These are phyloP conservation scores for Colletotrichum noveboracense DNA, from an alignment of 2,329 filamentous ascomycete genomes.

Conservation along the genomic window DNA sequence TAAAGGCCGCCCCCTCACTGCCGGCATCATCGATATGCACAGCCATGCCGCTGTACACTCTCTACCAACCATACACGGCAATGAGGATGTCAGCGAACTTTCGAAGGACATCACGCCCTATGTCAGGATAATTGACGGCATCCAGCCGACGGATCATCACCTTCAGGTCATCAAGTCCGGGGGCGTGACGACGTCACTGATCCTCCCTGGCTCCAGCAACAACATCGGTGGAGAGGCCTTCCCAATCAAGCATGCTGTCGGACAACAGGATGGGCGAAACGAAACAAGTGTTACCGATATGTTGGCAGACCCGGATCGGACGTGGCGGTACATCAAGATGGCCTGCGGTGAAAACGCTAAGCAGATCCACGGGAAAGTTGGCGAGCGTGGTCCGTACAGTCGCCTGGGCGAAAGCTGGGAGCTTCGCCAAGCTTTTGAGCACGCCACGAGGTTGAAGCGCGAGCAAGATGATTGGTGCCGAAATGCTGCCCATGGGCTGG, in stretches of 20 bases:
- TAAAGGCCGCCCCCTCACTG: conserved; percentile 66
- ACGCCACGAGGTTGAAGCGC: conserved; percentile 59
- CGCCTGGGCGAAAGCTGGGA: conserved; percentile 73
- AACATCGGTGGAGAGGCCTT: conserved; percentile 76
- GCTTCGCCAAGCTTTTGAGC: conserved; percentile 71
- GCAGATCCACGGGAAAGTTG: conserved; percentile 60
- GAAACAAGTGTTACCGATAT: conserved; percentile 69
- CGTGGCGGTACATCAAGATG: conserved; percentile 78
- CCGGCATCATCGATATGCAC: conserved; percentile 76
- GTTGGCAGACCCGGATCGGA: conserved; percentile 68
- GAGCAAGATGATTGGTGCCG: conserved; percentile 73
- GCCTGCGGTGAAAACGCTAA: conserved; percentile 76
- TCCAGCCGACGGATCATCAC: conserved; percentile 68
- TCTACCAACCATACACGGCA: conserved; percentile 58
- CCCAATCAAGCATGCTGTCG: conserved; percentile 71
- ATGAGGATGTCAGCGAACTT: conserved; percentile 67
- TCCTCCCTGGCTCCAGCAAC: conserved; percentile 72
- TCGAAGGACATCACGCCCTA: conserved; percentile 71
- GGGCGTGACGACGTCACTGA: conserved; percentile 70
- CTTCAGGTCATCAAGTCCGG: conserved; percentile 74
- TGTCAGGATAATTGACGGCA: conserved; percentile 68
- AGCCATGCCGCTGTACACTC: conserved; percentile 67
- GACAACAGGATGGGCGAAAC: conserved; percentile 61
- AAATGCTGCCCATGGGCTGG: conserved; percentile 55
- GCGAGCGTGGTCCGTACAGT: conserved; percentile 61